These are phyloP conservation scores for Sicyos edulis DNA, from an alignment of 306 rosid species.

Conservation along the genomic window DNA sequence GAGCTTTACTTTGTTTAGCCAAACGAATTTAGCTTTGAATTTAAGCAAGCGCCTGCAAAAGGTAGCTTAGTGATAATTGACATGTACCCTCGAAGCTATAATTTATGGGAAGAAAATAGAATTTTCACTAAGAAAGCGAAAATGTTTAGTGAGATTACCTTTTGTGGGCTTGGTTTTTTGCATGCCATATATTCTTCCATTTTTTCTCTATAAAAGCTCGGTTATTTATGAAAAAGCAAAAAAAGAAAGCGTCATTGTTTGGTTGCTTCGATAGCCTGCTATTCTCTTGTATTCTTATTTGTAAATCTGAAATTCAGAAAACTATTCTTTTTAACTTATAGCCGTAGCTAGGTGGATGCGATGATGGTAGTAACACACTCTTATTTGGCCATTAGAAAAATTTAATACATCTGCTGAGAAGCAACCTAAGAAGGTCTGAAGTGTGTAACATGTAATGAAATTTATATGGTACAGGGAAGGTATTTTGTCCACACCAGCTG, in stretches of 20 bases:
- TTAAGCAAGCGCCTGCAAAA: not conserved
- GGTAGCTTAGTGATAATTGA: not conserved
- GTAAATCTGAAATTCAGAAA: slow-evolving; percentile 3
- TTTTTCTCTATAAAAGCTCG: too few species aligned
- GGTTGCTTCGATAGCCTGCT: not conserved
- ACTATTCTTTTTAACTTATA: not conserved
- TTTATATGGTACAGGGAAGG: slow-evolving; percentile 60
- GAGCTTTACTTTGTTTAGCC: not conserved
- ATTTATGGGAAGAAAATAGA: too few species aligned
- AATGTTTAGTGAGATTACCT: too few species aligned
- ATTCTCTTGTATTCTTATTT: slow-evolving; percentile 8
- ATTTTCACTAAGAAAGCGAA: too few species aligned
- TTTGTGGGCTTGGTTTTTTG: too few species aligned
- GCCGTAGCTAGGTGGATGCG: not conserved
- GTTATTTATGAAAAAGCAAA: too few species aligned
- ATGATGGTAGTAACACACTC: not conserved
- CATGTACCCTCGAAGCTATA: too few species aligned
- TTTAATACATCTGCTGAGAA: not conserved
- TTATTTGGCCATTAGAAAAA: slow-evolving; percentile 1
- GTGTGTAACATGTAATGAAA: not conserved
- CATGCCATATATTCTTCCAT: too few species aligned
- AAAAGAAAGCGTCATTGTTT: not conserved
- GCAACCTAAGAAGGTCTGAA: not conserved
- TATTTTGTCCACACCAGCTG: slow-evolving; percentile 89
- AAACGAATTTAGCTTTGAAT: slow-evolving; percentile 4